Base-by-base conservation (phyloP, 2,329 filamentous ascomycete genomes). In the Xylaria hypoxylon region DNA sequence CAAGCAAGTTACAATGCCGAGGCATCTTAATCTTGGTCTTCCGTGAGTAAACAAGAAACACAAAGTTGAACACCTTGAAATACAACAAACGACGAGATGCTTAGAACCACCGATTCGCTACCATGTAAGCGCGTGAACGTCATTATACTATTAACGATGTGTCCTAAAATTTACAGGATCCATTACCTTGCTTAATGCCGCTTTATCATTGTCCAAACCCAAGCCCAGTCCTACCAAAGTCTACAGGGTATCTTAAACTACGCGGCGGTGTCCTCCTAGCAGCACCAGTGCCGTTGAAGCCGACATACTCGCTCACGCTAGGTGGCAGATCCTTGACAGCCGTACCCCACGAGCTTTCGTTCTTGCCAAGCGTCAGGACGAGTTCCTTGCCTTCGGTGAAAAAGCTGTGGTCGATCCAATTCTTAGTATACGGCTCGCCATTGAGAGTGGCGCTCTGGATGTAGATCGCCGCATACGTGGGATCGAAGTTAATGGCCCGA, bases 341-440 rank as follows among this genome's bases (percentile, higher is more conserved):
- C 0, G 86, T 90, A 0, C 90, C 90, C 90, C 90, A 92, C 0
- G 72, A 69, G 74, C 89, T 91, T 79, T 92, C 90, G 40, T 80
- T 81, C 17, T 74, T 72, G 0, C 90, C 90, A 8, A 92, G 77
- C 3, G 82, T 86, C 55, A 92, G 77, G 57, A 92, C 89, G 48
- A 92, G 79, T 60, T 87, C 82, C 15, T 87, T 87, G 1, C 90
- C 90, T 5, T 91, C 82, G 0, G 84, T 79, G 74, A 91, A 92
- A 73, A 92, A 92, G 55, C 83, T 85, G 78, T 92, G 90, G 44
- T 85, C 83, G 15, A 92, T 79, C 90, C 90, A 92, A 74, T 87
- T 92, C 77, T 83, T 86, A 0, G 83, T 86, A 74, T 90, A 92
- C 0, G 80, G 75, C 71, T 83, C 70, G 1, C 89, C 90, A 72